phyloP scores from a whole-genome alignment of 176 grass and related monocot species.

The Urochloa ruziziensis region DNA sequence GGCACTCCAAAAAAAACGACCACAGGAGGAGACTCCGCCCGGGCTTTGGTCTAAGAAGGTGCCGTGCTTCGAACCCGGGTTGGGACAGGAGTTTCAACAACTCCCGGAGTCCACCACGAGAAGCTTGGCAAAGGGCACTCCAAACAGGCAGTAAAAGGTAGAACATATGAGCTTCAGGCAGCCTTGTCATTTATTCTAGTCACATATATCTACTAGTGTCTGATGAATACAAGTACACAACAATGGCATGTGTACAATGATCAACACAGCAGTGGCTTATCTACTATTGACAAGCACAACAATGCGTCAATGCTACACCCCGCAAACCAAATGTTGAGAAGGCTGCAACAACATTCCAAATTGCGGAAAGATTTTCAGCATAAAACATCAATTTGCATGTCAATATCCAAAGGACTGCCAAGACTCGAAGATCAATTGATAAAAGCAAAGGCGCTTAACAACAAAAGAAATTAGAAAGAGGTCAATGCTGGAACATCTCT shows the following conservation, averaged over 20 bases:
- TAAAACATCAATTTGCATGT: background rate
- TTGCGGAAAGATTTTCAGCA: slow-evolving; percentile 16
- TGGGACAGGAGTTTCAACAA: no score
- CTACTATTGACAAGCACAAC: background rate
- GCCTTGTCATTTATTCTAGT: background rate
- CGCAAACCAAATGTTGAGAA: background rate
- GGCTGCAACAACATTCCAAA: background rate
- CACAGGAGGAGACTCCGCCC: no score
- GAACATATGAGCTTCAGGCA: background rate
- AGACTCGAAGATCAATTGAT: background rate
- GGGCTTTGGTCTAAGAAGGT: no score
- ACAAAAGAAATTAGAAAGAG: background rate
- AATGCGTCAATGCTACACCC: background rate
- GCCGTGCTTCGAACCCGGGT: no score
- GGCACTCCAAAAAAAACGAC: no score
- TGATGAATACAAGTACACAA: background rate
- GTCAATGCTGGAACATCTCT: background rate
- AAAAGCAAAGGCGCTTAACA: background rate
- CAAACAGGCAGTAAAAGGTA: background rate
- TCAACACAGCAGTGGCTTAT: background rate
- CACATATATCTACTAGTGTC: background rate
- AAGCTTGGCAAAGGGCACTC: background rate
- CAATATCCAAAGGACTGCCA: background rate
- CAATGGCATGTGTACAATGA: background rate
- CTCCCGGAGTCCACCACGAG: no score